Evolutionary conservation across 306 rosid genomes (phyloP).

Genomic region (Cicer pinnatifidum): DNA sequence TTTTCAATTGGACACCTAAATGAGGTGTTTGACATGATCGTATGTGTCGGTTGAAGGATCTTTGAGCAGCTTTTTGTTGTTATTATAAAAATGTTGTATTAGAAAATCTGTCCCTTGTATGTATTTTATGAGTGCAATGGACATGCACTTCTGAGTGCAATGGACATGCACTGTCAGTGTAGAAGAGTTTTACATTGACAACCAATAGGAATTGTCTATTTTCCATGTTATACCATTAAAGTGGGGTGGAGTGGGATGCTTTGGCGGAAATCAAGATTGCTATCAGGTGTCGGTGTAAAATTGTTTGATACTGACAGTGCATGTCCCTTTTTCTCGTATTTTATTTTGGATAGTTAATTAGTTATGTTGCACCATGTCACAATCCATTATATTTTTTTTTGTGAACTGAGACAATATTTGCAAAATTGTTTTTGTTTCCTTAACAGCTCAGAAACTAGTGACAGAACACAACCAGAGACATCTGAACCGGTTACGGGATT

Average conservation of each 20-base stretch:
- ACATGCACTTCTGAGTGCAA: no score
- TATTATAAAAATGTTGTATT: not conserved
- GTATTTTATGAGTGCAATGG: no score
- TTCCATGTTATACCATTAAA: no score
- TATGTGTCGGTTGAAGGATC: not conserved
- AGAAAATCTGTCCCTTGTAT: slow-evolving; percentile 5
- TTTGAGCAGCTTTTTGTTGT: slow-evolving; percentile 2
- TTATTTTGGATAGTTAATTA: slow-evolving; percentile 12
- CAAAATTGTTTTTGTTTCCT: slow-evolving; percentile 15
- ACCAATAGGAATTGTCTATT: no score
- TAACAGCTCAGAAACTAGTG: slow-evolving; percentile 59
- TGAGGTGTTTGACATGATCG: not conserved
- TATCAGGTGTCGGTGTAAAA: no score
- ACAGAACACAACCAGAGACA: slow-evolving; percentile 44
- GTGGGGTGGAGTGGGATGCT: no score
- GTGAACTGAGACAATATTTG: slow-evolving; percentile 5
- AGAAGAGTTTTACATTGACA: no score
- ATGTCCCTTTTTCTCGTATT: not conserved
- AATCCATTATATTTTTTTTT: slow-evolving; percentile 12
- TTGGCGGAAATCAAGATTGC: no score
- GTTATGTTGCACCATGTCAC: slow-evolving; percentile 1
- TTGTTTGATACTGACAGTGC: no score
- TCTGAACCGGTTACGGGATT: slow-evolving; percentile 48
- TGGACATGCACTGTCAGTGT: no score
- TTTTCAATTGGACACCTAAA: not conserved